Percentiles rank a stretch among this genome's conserved stretches.
Conservation (phyloP, 1,284 basidiomycete species). For the Hymenochaete sp. region DNA sequence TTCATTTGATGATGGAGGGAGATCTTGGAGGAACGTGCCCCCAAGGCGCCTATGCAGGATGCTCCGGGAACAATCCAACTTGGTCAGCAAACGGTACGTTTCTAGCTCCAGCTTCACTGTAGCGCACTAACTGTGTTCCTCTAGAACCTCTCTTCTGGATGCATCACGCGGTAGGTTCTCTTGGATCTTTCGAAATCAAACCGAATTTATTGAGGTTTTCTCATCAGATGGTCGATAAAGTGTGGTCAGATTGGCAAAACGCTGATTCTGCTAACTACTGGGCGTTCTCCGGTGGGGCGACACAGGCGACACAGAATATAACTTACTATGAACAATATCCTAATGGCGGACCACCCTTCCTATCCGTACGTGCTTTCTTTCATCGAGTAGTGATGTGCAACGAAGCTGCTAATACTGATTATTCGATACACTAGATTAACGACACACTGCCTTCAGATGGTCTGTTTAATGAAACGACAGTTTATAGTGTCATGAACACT, state of each 20-base stretch:
- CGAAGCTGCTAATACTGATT: too few species aligned
- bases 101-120: slow-evolving; percentile 1
- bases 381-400: not conserved
- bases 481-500: slow-evolving; percentile 28
- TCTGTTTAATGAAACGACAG: slow-evolving; percentile 25
- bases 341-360: slow-evolving; percentile 27
- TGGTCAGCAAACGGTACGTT: slow-evolving; percentile 26
- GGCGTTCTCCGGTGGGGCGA: slow-evolving; percentile 28
- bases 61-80: slow-evolving; percentile 20
- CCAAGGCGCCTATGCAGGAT: slow-evolving; percentile 20
- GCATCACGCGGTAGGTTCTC: slow-evolving; percentile 29
- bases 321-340: slow-evolving; percentile 25
- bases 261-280: slow-evolving; percentile 23
- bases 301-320: slow-evolving; percentile 23
- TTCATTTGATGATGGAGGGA: slow-evolving; percentile 27
- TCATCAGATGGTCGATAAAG: slow-evolving; percentile 32
- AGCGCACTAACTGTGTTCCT: not conserved
- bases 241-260: slow-evolving; percentile 34
- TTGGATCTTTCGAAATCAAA: not conserved
- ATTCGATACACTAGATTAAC: slow-evolving; percentile 21
- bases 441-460: slow-evolving; percentile 27
- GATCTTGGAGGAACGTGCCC: slow-evolving; percentile 26
- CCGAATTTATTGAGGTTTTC: not conserved
- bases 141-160: slow-evolving; percentile 32
- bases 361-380: slow-evolving; percentile 23